Conservation (phyloP, 1,284 basidiomycete genomes). For the Malassezia yamatoensis region DNA sequence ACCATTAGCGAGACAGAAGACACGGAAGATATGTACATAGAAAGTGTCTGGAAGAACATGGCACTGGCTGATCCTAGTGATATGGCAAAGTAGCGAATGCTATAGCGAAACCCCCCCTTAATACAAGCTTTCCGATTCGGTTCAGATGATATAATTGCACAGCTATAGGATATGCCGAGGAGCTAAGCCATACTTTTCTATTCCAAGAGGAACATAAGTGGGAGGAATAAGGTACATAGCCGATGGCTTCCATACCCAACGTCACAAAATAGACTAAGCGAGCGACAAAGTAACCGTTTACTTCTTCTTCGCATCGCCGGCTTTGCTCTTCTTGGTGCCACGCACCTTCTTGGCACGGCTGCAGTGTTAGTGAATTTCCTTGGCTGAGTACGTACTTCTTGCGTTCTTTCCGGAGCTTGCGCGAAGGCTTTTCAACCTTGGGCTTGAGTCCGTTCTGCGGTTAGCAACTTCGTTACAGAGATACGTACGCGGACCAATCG, state of each 20-base stretch:
- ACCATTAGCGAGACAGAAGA: conserved; percentile 31
- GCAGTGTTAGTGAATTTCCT: conserved; percentile 6
- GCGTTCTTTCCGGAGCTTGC: conserved; percentile 98
- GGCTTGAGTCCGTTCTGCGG: conserved; percentile 65
- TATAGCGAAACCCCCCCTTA: too few species aligned
- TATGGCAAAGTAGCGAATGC: conserved; percentile 24
- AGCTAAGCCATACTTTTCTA: conserved; percentile 12
- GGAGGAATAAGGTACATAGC: conserved; percentile 9
- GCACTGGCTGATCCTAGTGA: conserved; percentile 32
- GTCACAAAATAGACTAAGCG: too few species aligned
- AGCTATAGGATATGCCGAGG: too few species aligned
- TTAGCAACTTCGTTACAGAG: conserved; percentile 1
- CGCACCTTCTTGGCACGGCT: conserved; percentile 81
- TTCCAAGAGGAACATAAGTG: conserved; percentile 10
- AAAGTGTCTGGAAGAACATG: conserved; percentile 42
- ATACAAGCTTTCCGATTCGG: not conserved
- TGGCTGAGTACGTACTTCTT: conserved; percentile 59
- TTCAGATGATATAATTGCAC: conserved; percentile 13
- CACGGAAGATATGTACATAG: conserved; percentile 36
- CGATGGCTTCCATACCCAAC: not conserved
- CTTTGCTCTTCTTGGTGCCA: conserved; percentile 53
- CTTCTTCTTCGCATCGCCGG: conserved; percentile 39
- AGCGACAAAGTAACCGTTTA: conserved; percentile 14
- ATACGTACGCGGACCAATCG: conserved; percentile 78
- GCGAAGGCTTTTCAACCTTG: conserved; percentile 83